A percentile compares a stretch with the other conserved stretches of the same genome.
Evolutionary conservation across 345 rosid species (phyloP).

Genomic region (Euclidium syriacum): DNA sequence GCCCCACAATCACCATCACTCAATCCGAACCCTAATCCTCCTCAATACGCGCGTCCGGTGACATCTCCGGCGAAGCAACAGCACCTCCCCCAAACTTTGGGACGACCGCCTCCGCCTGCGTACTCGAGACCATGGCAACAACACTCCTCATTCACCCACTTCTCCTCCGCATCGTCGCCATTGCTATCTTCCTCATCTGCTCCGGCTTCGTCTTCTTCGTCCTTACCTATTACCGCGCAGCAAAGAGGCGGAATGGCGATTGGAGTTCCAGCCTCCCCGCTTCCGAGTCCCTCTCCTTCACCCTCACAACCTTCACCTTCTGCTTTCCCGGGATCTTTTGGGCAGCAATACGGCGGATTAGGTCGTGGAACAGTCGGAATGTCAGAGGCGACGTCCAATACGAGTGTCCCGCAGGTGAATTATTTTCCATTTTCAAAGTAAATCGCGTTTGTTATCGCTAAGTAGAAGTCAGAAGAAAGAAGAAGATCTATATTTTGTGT

Average conservation of each 20-base stretch:
- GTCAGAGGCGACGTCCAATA: slow-evolving; percentile 42
- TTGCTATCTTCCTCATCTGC: slow-evolving; percentile 30
- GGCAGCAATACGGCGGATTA: slow-evolving; percentile 56
- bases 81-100: slow-evolving; percentile 23
- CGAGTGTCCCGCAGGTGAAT: slow-evolving; percentile 48
- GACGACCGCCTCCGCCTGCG: slow-evolving; percentile 33
- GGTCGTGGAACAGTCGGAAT: slow-evolving; percentile 43
- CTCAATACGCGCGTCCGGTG: slow-evolving; percentile 31
- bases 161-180: slow-evolving; percentile 37
- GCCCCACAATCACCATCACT: slow-evolving; percentile 18
- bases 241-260: slow-evolving; percentile 58
- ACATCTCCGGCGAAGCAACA: slow-evolving; percentile 30
- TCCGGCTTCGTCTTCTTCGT: slow-evolving; percentile 33
- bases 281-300: slow-evolving; percentile 39
- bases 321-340: slow-evolving; percentile 60
- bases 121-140: slow-evolving; percentile 75
- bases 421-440: neutral
- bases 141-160: slow-evolving; percentile 46
- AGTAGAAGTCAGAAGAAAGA: neutral
- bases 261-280: slow-evolving; percentile 58
- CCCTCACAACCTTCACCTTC: slow-evolving; percentile 45
- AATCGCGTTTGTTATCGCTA: neutral
- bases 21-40: slow-evolving; percentile 32
- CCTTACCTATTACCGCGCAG: slow-evolving; percentile 37
- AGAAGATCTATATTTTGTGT: neutral